Conservation (phyloP, 140 eudicot genomes). For the Bidens hawaiensis region DNA sequence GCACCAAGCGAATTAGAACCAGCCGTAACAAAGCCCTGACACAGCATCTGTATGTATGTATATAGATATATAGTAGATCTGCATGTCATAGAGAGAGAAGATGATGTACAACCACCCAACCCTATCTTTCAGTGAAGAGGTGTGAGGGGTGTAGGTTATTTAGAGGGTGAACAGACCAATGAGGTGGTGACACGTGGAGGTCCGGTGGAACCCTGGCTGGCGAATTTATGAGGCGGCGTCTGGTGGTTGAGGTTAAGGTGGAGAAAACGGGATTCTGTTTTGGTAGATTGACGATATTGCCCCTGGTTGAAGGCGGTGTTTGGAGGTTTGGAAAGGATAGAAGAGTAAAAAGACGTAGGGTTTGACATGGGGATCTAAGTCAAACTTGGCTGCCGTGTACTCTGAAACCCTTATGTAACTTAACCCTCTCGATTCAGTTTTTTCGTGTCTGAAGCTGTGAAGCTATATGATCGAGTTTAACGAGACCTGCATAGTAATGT, state of each 20-base stretch:
- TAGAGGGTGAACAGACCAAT: slow-evolving; percentile 34
- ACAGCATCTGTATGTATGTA: slow-evolving; percentile 2
- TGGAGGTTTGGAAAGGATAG: not conserved
- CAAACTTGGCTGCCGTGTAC: slow-evolving; percentile 3
- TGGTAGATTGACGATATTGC: not conserved
- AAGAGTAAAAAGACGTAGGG: not conserved
- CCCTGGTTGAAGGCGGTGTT: slow-evolving; percentile 5
- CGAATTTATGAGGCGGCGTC: slow-evolving; percentile 21
- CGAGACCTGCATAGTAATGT: no score
- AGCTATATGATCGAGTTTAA: no score
- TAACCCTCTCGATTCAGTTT: no score
- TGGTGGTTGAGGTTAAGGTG: slow-evolving; percentile 16
- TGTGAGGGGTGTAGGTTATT: slow-evolving; percentile 18
- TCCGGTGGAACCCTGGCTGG: no score
- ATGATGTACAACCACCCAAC: no score
- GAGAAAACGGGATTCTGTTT: slow-evolving; percentile 22
- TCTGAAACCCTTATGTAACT: no score
- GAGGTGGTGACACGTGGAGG: slow-evolving; percentile 34
- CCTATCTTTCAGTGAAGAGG: slow-evolving; percentile 21
- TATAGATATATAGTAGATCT: slow-evolving; percentile 14
- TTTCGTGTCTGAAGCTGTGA: no score
- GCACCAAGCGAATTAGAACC: slow-evolving; percentile 99
- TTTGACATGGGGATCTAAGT: slow-evolving; percentile 12
- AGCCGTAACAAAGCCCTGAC: slow-evolving; percentile 37
- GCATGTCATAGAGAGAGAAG: slow-evolving; percentile 20